Percentiles rank a stretch among this genome's conserved stretches.
Conservation (phyloP, 441 rosid genomes). For the Croton setiger region DNA sequence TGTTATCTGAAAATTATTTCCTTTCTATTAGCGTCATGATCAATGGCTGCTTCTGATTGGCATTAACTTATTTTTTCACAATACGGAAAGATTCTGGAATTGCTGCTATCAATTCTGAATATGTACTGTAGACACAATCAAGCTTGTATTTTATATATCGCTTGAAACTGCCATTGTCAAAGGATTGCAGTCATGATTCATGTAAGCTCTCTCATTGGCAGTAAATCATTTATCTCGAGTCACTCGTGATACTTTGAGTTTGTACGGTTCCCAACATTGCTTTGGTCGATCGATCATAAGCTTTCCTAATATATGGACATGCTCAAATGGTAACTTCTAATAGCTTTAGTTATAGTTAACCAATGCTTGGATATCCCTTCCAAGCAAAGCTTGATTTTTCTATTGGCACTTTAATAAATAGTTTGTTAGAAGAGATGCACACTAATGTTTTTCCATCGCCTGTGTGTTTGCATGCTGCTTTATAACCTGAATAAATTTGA, state of each 20-base stretch:
- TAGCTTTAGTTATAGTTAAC: not conserved
- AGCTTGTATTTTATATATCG: no score
- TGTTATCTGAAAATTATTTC: no score
- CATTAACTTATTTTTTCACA: no score
- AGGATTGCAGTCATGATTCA: not conserved
- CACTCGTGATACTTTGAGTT: not conserved
- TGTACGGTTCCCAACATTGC: not conserved
- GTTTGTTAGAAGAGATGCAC: not conserved
- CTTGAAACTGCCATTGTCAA: no score
- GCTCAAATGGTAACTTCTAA: no score
- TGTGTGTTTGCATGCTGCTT: not conserved
- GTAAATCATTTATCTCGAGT: not conserved
- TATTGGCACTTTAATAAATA: not conserved
- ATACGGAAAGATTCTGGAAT: no score
- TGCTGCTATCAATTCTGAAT: no score
- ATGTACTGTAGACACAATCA: no score
- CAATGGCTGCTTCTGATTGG: no score
- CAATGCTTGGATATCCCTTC: not conserved
- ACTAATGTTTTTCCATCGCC: not conserved
- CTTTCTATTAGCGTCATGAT: no score
- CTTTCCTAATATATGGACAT: not conserved
- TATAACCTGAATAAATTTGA: slow-evolving; percentile 5
- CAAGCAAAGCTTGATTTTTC: not conserved
- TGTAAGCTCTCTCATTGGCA: not conserved
- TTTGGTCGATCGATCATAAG: not conserved